Evolutionary conservation across 805 yeast species (phyloP).

Genomic region (Blastobotrys americana): DNA sequence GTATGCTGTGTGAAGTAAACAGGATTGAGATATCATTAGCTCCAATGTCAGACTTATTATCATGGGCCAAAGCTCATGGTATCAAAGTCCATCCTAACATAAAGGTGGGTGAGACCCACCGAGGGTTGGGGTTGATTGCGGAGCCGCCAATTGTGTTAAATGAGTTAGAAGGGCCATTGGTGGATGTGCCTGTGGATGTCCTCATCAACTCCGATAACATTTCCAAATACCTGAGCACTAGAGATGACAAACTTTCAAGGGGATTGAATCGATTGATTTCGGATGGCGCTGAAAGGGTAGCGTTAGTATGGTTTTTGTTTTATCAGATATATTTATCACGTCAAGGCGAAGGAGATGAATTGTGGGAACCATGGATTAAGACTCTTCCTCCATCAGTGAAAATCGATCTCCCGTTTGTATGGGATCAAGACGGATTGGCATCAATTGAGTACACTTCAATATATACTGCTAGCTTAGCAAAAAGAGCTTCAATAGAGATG

Average conservation of each 20-base stretch:
- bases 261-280: not conserved
- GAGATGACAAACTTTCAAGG: conserved; percentile 2
- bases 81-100: not conserved
- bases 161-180: conserved; percentile 1
- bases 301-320: conserved; percentile 13
- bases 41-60: conserved; percentile 2
- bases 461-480: conserved; percentile 23
- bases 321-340: conserved; percentile 14
- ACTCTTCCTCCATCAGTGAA: conserved; percentile 24
- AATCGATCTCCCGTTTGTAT: conserved; percentile 27
- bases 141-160: not conserved
- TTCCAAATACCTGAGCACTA: conserved; percentile 9
- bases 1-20: too few relatives aligned
- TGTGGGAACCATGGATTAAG: conserved; percentile 19
- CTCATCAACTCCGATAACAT: conserved; percentile 12
- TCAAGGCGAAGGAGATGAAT: conserved; percentile 16
- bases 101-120: not conserved
- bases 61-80: not conserved
- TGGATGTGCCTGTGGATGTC: conserved; percentile 10
- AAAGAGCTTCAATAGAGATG: conserved; percentile 18
- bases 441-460: conserved; percentile 22
- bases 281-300: conserved; percentile 7
- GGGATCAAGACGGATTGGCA: conserved; percentile 24
- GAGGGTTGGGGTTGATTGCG: not conserved
- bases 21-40: too few relatives aligned